Evolutionary conservation across 441 rosid genomes (phyloP), one percentile per base, ranked within the genome.

Genomic region (Euphorbia celastroides): DNA sequence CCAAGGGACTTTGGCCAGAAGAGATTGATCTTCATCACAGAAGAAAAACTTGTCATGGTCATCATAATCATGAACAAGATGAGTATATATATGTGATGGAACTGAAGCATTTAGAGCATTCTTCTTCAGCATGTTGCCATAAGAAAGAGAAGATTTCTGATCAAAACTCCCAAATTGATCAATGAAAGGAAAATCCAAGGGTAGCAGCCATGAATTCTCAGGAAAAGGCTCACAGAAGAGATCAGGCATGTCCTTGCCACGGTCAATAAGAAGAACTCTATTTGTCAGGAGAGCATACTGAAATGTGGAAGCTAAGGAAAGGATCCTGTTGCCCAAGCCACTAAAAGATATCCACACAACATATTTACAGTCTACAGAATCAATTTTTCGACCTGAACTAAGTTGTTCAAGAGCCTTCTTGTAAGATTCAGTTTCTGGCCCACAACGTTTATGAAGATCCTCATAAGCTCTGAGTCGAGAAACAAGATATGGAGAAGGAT

Each of bases 161-260:
- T 69, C 73, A 64, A 85, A 79, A 22, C 75, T 64, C 0, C 65
- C 62, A 44, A 88, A 79, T 25, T 82, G 79, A 23, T 58, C 58
- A 0, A 38, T 74, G 12, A 83, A 11, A 0, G 86, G 86, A 70
- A 90, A 88, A 73, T 86, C 80, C 56, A 59, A 0, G 19, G 94
- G 90, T n/a, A 85, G 76, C 30, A 83, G 57, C 94, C 92, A 86
- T 0, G 92, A 82, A 61, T 41, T 75, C 56, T 66, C 83, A 0
- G 84, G 94, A 77, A 90, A 88, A 23, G 94, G 92, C 71, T 86
- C 92, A 26, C 94, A 86, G 65, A 90, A 88, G 62, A 90, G 84
- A 66, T 79, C 80, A 42, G 25, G 65, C 79, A 88, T 85, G 75
- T 88, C 90, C 60, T 82, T 81, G 12, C 94, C 94, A 54, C 76